Evolutionary conservation across 1,139 yeast genomes (phyloP).

Genomic region (Hanseniaspora gamundiae): DNA sequence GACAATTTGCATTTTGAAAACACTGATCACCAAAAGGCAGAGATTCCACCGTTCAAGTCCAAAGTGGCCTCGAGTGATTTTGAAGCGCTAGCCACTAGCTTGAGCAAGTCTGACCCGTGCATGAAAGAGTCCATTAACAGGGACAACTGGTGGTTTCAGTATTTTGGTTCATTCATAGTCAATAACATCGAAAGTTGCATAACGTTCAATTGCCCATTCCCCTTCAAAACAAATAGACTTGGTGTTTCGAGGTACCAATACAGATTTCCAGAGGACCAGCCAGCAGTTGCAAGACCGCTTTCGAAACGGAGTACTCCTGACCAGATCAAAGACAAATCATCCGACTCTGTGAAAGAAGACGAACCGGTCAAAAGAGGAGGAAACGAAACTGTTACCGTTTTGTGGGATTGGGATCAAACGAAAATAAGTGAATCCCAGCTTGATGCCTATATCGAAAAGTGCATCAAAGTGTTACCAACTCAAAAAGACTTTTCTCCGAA

Average conservation of each 20-base stretch:
- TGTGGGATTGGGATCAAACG: slow-evolving; percentile 48
- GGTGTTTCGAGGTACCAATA: slow-evolving; percentile 20
- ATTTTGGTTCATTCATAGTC: slow-evolving; percentile 18
- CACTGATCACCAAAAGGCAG: slow-evolving; percentile 12
- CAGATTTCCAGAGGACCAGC: slow-evolving; percentile 6
- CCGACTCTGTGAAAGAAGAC: neutral
- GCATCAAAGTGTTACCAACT: slow-evolving; percentile 44
- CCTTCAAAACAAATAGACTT: slow-evolving; percentile 19
- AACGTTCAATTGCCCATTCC: slow-evolving; percentile 16
- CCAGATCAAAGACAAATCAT: neutral
- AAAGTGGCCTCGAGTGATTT: slow-evolving; percentile 4
- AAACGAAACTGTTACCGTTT: slow-evolving; percentile 52
- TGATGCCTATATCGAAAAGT: slow-evolving; percentile 42
- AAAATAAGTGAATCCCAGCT: slow-evolving; percentile 27
- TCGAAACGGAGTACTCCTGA: neutral
- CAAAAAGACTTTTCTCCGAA: slow-evolving; percentile 35
- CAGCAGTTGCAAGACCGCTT: neutral
- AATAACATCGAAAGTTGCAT: slow-evolving; percentile 15
- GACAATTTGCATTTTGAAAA: slow-evolving; percentile 7
- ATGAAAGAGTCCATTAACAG: slow-evolving; percentile 7
- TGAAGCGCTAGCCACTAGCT: slow-evolving; percentile 6
- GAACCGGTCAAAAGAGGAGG: slow-evolving; percentile 66
- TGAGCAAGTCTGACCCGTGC: neutral
- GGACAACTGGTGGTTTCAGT: slow-evolving; percentile 21
- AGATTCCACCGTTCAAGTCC: slow-evolving; percentile 4